Base-by-base conservation (phyloP, 257 asterid species). In the Solanum piurae region DNA sequence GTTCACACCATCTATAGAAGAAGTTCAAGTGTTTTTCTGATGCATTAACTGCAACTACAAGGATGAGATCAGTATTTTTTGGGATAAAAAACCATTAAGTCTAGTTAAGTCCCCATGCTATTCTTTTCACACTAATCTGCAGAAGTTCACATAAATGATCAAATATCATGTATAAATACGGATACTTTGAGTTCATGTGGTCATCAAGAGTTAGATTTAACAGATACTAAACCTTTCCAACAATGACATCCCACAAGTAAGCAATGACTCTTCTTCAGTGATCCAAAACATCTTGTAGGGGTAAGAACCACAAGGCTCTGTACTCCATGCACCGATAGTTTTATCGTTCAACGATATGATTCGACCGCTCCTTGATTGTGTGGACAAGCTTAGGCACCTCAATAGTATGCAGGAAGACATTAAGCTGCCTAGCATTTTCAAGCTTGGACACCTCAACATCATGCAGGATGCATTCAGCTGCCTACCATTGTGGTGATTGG, bases 401-500 rank as follows among this genome's bases (percentile, higher is more conserved):
- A 23, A 6, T 10, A 38, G 3, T 9, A 76, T 38, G 36, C 60
- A 76, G 33, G 58, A 76, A 23, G 7, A 29, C 83, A 38, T 75
- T 37, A 29, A 38, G 55, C 55, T 38, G 23, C 83, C 83, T 75
- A 90, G 92, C 60, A 91, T 89, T 16, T 66, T 66, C 89, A 66
- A 86, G 83, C 23, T 37, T 38, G 18, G 60, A 16, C 60, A 40
- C 34, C 83, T 40, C 23, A 12, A 12, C n/a, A n/a, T 3, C 60
- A 40, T 76, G 60, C 83, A 38, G 21, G 83, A 76, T 3, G 62
- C 60, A 42, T n/a, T 13, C 37, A 42, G 11, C 9, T 40, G 37
- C 84, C 84, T 77, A 90, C 93, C 62, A 92, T 93, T 29, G 95
- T 93, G 9, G 90, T 91, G 13, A 90, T 92, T 9, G 93, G 94